A percentile compares a stretch with the other conserved stretches of the same genome.
phyloP scores from a whole-genome alignment of 140 eudicot genomes.

The Stevia rebaudiana region DNA sequence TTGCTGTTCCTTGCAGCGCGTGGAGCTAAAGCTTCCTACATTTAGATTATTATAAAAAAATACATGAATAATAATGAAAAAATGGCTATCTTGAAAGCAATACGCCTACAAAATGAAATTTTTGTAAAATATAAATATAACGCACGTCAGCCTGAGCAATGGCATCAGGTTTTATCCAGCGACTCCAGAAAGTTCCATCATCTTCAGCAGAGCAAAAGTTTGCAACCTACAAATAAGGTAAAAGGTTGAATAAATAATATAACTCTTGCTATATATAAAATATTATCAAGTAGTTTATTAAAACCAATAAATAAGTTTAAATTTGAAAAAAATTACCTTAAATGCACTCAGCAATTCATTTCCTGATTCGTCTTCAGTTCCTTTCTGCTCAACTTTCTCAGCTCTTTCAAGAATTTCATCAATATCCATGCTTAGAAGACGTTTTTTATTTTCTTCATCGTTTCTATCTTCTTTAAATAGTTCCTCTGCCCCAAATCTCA shows the following conservation, averaged over 20 bases:
- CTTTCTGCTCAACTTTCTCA: conserved; percentile 88
- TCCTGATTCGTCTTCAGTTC: conserved; percentile 55
- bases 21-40: conserved; percentile 91
- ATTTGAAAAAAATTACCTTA: conserved; percentile 45
- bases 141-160: conserved; percentile 77
- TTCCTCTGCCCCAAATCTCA: conserved; percentile 99
- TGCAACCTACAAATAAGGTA: conserved; percentile 63
- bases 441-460: conserved; percentile 91
- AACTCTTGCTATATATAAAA: background rate
- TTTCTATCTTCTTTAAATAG: conserved; percentile 89
- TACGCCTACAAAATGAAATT: conserved; percentile 2
- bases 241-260: background rate
- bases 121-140: background rate
- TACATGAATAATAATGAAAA: background rate
- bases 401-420: conserved; percentile 99
- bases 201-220: conserved; percentile 86
- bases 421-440: conserved; percentile 87
- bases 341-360: conserved; percentile 81
- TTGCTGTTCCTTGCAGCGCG: conserved; percentile 87
- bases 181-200: conserved; percentile 97
- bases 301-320: background rate
- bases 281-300: background rate
- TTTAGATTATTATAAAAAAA: background rate
- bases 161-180: conserved; percentile 96
- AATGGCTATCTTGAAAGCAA: conserved; percentile 3